Evolutionary conservation across 805 yeast genomes (phyloP).

Genomic region (Zygosaccharomyces siamensis): DNA sequence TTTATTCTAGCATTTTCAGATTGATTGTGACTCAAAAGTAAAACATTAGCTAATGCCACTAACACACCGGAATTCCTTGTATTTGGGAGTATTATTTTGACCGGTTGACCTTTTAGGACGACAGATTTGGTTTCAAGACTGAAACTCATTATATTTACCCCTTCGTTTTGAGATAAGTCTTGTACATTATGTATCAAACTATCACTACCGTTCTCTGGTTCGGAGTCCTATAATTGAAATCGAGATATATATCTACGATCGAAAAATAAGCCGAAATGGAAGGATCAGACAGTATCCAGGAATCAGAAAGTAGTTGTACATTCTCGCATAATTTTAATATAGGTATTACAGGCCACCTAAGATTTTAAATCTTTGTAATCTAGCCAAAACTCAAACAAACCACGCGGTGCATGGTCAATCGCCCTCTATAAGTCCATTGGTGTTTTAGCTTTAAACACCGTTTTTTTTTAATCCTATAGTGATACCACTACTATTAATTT

Average conservation of each 20-base stretch:
- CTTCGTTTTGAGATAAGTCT: background rate
- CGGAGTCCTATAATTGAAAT: background rate
- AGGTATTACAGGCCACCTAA: too few relatives aligned
- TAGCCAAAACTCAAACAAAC: too few relatives aligned
- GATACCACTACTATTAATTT: too few relatives aligned
- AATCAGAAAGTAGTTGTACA: too few relatives aligned
- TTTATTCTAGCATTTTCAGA: slow-evolving; percentile 17
- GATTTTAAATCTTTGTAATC: too few relatives aligned
- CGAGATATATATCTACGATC: too few relatives aligned
- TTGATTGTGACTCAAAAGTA: slow-evolving; percentile 47
- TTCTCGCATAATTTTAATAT: too few relatives aligned
- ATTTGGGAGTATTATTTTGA: slow-evolving; percentile 66
- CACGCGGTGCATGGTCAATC: too few relatives aligned
- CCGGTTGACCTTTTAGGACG: slow-evolving; percentile 32
- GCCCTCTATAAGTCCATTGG: too few relatives aligned
- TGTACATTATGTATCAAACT: background rate
- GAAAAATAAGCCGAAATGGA: too few relatives aligned
- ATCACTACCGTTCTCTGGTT: background rate
- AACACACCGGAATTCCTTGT: slow-evolving; percentile 85
- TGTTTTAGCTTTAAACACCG: background rate
- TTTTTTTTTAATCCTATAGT: slow-evolving; percentile 17
- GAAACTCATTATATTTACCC: slow-evolving; percentile 9
- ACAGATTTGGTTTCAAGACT: slow-evolving; percentile 22
- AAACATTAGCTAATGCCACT: slow-evolving; percentile 67
- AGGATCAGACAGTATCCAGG: too few relatives aligned